Conservation (phyloP, 2,329 filamentous ascomycete genomes). For the Colletotrichum sp. region DNA sequence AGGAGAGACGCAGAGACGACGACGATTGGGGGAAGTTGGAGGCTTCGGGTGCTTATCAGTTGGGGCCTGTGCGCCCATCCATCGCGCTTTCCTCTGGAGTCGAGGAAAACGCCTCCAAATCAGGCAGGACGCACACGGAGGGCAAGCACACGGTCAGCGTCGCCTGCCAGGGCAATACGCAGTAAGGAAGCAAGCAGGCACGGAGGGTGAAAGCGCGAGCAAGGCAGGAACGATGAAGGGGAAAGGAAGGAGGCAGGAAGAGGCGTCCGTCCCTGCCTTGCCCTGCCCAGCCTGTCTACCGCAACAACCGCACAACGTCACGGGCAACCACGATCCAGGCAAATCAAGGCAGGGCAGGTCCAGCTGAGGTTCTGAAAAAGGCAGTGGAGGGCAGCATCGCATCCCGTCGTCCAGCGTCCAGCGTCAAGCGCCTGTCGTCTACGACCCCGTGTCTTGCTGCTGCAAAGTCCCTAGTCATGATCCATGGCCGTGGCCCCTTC, state of each 20-base stretch:
- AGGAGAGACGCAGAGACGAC: background rate
- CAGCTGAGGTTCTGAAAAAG: background rate
- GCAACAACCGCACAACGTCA: background rate
- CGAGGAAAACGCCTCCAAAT: background rate
- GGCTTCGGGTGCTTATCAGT: constrained; percentile 16
- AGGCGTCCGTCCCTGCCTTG: background rate
- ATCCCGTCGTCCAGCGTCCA: background rate
- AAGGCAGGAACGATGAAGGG: background rate
- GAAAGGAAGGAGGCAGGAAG: background rate
- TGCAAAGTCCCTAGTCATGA: background rate
- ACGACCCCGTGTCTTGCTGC: background rate
- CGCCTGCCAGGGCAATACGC: background rate
- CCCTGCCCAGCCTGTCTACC: background rate
- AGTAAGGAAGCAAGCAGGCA: background rate
- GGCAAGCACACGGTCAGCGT: background rate
- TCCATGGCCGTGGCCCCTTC: background rate
- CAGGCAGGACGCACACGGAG: background rate
- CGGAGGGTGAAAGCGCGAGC: background rate
- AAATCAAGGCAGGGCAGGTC: background rate
- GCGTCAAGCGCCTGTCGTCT: background rate
- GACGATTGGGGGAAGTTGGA: background rate
- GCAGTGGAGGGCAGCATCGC: background rate
- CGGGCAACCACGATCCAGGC: background rate
- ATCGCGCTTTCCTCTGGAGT: background rate
- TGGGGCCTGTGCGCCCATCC: constrained; percentile 9